phyloP scores from a whole-genome alignment of 31 red algal genomes.

The Asparagopsis taxiformis region DNA sequence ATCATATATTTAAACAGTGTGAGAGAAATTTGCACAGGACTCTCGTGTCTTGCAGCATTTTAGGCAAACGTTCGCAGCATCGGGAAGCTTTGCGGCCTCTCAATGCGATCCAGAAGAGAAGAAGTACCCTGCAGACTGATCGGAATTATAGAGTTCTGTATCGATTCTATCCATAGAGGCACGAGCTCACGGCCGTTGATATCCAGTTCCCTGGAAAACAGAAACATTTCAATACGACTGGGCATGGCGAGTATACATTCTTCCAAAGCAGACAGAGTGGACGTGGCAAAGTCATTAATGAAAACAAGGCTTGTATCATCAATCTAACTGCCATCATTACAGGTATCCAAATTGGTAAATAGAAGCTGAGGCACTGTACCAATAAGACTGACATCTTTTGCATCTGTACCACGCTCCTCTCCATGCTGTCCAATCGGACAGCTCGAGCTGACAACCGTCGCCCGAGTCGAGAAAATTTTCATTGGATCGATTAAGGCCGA shows the following conservation, averaged over 20 bases:
- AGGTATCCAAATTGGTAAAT: conserved; percentile 14
- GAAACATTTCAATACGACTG: conserved; percentile 42
- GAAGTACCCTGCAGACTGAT: conserved; percentile 29
- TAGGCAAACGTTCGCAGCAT: conserved; percentile 63
- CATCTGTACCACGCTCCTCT: neutral
- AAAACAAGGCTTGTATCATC: conserved; percentile 31
- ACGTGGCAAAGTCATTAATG: conserved; percentile 31
- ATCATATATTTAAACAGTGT: conserved; percentile 59
- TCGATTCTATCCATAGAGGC: conserved; percentile 63
- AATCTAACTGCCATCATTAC: conserved; percentile 23
- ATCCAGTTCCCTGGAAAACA: conserved; percentile 27
- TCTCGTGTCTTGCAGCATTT: conserved; percentile 60
- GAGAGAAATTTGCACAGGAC: conserved; percentile 65
- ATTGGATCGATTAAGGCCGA: conserved; percentile 22
- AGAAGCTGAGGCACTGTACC: conserved; percentile 45
- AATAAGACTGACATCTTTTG: conserved; percentile 10
- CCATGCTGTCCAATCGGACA: too few relatives aligned
- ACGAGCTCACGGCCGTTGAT: conserved; percentile 25
- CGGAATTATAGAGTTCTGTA: conserved; percentile 48
- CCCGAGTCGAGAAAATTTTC: conserved; percentile 42
- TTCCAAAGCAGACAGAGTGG: conserved; percentile 39
- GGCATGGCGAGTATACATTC: conserved; percentile 63
- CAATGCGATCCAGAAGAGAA: conserved; percentile 54
- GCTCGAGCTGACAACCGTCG: conserved; percentile 2
- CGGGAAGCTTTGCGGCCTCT: conserved; percentile 45